Evolutionary conservation across 2,329 filamentous ascomycete species (phyloP).

Genomic region (Fusarium caatingaense): DNA sequence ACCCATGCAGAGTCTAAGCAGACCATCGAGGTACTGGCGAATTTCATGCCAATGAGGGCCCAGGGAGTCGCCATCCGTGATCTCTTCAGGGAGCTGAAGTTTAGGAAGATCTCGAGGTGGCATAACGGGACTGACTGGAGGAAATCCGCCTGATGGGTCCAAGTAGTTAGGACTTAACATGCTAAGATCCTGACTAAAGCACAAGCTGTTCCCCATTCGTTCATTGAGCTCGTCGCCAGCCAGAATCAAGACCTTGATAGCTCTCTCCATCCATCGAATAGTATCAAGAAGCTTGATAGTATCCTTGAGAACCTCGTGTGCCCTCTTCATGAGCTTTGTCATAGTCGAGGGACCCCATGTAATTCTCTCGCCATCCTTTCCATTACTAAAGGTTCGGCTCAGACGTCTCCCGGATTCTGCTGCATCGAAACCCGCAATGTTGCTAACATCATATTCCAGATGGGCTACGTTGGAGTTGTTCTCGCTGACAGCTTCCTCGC

Average conservation of each 20-base stretch:
- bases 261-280: conserved; percentile 60
- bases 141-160: conserved; percentile 39
- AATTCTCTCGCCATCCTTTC: conserved; percentile 40
- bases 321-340: conserved; percentile 60
- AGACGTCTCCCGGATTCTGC: conserved; percentile 45
- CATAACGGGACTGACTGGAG: conserved; percentile 45
- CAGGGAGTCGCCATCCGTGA: conserved; percentile 46
- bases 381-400: conserved; percentile 40
- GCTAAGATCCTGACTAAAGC: conserved; percentile 41
- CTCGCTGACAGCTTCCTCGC: conserved; percentile 57
- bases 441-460: conserved; percentile 57
- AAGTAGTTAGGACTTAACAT: conserved; percentile 44
- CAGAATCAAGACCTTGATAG: conserved; percentile 57
- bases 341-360: conserved; percentile 57
- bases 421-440: conserved; percentile 55
- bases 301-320: conserved; percentile 59
- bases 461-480: conserved; percentile 57
- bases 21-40: conserved; percentile 58
- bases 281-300: conserved; percentile 60
- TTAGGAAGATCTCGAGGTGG: conserved; percentile 35
- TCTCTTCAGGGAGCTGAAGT: conserved; percentile 29
- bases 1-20: conserved; percentile 57
- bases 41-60: conserved; percentile 60
- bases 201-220: conserved; percentile 40
- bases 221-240: conserved; percentile 57